Evolutionary conservation across 257 asterid genomes (phyloP).

Genomic region (Plectranthus barbatus): DNA sequence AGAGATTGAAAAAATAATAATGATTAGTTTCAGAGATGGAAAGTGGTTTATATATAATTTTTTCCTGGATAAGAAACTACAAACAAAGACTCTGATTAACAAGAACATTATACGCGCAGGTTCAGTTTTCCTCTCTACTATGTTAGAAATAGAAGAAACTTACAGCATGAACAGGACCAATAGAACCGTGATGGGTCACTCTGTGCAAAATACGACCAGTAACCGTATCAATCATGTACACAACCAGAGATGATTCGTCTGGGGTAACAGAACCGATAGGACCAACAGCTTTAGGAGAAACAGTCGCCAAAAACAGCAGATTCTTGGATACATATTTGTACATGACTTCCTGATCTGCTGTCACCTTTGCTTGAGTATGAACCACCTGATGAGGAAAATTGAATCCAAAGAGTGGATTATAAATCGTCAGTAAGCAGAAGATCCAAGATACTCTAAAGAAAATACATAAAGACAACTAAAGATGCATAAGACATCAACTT

Average conservation of each 20-base stretch:
- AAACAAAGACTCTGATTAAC: background rate
- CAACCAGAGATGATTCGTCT: slow-evolving; percentile 80
- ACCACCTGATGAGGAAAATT: slow-evolving; percentile 54
- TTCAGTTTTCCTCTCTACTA: background rate
- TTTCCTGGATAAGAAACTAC: background rate
- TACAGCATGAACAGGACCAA: slow-evolving; percentile 92
- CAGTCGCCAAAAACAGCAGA: slow-evolving; percentile 79
- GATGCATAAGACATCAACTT: background rate
- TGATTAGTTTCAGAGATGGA: background rate
- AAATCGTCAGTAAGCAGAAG: slow-evolving; percentile 12
- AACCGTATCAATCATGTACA: slow-evolving; percentile 79
- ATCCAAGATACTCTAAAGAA: background rate
- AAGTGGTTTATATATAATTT: background rate
- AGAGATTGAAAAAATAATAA: background rate
- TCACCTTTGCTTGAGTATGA: slow-evolving; percentile 94
- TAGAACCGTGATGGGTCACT: slow-evolving; percentile 89
- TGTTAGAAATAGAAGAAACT: slow-evolving; percentile 24
- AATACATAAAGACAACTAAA: background rate
- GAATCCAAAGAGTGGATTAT: background rate
- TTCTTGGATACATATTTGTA: slow-evolving; percentile 87
- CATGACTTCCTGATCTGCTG: slow-evolving; percentile 87
- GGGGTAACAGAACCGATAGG: slow-evolving; percentile 85
- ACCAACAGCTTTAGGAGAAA: slow-evolving; percentile 79
- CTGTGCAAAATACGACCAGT: slow-evolving; percentile 91
- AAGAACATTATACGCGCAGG: background rate